Evolutionary conservation across 805 yeast species (phyloP).

Genomic region (Nakazawaea holstii): DNA sequence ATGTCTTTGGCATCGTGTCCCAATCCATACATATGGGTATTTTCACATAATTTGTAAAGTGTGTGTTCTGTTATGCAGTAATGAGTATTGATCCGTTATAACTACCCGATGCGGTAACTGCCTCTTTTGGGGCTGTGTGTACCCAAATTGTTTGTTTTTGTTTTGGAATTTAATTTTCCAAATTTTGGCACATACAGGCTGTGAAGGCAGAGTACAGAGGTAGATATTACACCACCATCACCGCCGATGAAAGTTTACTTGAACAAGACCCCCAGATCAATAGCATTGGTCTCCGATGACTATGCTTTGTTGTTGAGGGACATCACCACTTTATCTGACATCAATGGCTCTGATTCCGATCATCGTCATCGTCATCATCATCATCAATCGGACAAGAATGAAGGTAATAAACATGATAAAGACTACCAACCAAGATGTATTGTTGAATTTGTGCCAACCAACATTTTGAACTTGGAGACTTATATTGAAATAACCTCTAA

Average conservation of each 20-base stretch:
- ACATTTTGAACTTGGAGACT: constrained; percentile 28
- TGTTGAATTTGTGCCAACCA: constrained; percentile 50
- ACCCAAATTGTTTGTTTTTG: not conserved
- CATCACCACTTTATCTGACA: constrained; percentile 15
- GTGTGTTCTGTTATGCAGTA: too few relatives aligned
- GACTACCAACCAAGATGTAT: constrained; percentile 29
- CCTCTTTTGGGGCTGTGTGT: not conserved
- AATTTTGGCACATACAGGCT: too few relatives aligned
- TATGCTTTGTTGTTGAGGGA: constrained; percentile 58
- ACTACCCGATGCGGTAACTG: not conserved
- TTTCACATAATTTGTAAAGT: too few relatives aligned
- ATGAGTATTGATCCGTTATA: too few relatives aligned
- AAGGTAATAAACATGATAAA: constrained; percentile 20
- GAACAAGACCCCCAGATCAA: constrained; percentile 60
- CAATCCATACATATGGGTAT: not conserved
- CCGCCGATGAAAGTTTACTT: constrained; percentile 57
- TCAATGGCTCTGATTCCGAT: not conserved
- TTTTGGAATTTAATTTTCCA: too few relatives aligned
- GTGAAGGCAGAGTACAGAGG: too few relatives aligned
- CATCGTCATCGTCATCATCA: constrained; percentile 10
- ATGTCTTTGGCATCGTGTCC: not conserved
- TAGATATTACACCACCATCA: too few relatives aligned
- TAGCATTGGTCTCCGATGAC: constrained; percentile 56
- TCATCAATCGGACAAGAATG: constrained; percentile 23
- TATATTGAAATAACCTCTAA: constrained; percentile 39